phyloP scores from a whole-genome alignment of 139 green algal genomes.

The Chlamydomonas applanata region DNA sequence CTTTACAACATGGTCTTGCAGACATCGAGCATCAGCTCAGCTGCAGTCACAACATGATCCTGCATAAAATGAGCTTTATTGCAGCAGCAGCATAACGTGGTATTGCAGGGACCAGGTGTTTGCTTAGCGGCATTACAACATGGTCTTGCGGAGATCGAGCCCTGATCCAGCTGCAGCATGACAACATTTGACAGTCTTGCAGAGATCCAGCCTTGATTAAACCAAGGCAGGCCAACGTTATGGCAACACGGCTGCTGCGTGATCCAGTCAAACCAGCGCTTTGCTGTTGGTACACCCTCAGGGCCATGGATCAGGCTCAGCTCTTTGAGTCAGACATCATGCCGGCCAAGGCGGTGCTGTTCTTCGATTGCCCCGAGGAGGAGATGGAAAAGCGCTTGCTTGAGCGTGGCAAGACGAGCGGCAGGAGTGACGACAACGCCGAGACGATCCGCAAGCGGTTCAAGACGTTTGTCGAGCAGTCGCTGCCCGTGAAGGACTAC shows the following conservation, averaged over 20 bases:
- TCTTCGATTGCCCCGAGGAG: constrained; percentile 53
- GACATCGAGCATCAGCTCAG: neutral
- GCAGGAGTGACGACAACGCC: constrained; percentile 92
- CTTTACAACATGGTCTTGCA: neutral
- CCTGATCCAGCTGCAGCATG: no score
- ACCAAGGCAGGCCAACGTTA: no score
- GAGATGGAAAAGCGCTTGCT: constrained; percentile 89
- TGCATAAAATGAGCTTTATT: neutral
- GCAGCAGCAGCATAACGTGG: no score
- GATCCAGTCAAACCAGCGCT: no score
- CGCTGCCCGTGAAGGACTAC: constrained; percentile 82
- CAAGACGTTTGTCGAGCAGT: constrained; percentile 80
- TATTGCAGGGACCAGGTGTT: no score
- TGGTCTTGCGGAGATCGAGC: no score
- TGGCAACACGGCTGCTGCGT: no score
- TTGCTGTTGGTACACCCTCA: no score
- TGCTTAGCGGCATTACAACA: no score
- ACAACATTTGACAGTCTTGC: no score
- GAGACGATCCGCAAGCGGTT: constrained; percentile 96
- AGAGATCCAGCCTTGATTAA: no score
- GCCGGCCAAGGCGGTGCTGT: constrained; percentile 34
- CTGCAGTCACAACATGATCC: neutral
- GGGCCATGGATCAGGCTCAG: constrained; percentile 77
- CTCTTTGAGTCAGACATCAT: constrained; percentile 67
- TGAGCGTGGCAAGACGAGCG: constrained; percentile 79